Evolutionary conservation across 208 protist species (phyloP).

Genomic region (Trypanosoma cruzi): DNA sequence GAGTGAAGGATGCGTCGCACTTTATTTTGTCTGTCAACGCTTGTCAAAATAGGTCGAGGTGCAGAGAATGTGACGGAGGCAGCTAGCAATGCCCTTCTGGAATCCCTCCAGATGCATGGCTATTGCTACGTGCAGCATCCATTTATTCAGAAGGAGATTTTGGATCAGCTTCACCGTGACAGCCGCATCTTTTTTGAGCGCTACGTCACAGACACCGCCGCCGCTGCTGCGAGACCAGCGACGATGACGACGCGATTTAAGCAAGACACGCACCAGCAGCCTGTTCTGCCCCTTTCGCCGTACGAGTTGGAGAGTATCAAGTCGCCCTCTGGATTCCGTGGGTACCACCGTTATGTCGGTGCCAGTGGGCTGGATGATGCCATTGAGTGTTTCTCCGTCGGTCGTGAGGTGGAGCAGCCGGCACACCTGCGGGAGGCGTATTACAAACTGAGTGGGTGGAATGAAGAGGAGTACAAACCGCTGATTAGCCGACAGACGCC

Average conservation of each 20-base stretch:
- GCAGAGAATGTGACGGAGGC: slow-evolving; percentile 75
- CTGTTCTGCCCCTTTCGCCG: slow-evolving; percentile 47
- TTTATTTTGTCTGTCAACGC: slow-evolving; percentile 45
- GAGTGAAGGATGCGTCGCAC: slow-evolving; percentile 48
- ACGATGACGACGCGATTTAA: not conserved
- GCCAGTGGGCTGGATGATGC: slow-evolving; percentile 82
- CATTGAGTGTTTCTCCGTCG: slow-evolving; percentile 90
- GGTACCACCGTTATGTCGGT: slow-evolving; percentile 88
- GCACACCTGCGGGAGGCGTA: slow-evolving; percentile 66
- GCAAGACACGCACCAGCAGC: not conserved
- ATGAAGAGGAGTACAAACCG: slow-evolving; percentile 63
- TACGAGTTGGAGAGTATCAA: slow-evolving; percentile 83
- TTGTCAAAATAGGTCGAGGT: slow-evolving; percentile 84
- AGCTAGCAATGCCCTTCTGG: slow-evolving; percentile 82
- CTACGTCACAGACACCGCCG: slow-evolving; percentile 54
- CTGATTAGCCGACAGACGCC: slow-evolving; percentile 78
- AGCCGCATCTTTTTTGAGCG: slow-evolving; percentile 87
- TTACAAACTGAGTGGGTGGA: slow-evolving; percentile 71
- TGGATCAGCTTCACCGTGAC: slow-evolving; percentile 87
- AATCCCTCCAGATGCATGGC: slow-evolving; percentile 84
- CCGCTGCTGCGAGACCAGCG: slow-evolving; percentile 19
- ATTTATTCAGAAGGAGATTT: slow-evolving; percentile 83
- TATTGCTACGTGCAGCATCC: slow-evolving; percentile 92
- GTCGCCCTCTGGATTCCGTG: slow-evolving; percentile 66
- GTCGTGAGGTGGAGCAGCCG: slow-evolving; percentile 72